These are phyloP conservation scores for Begonia loranthoides DNA, from an alignment of 306 rosid genomes.

Conservation along the genomic window DNA sequence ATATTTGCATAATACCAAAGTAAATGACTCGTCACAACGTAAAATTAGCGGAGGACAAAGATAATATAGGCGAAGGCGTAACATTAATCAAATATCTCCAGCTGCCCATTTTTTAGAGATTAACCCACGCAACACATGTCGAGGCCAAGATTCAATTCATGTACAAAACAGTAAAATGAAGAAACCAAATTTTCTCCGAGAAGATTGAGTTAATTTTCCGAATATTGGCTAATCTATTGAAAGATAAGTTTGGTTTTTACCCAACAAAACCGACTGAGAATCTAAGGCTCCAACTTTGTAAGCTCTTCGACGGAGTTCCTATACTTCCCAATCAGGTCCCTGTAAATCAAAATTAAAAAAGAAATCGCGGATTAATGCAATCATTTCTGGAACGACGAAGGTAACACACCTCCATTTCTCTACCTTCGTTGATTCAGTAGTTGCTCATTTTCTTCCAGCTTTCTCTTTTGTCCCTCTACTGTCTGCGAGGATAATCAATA, in stretches of 20 bases:
- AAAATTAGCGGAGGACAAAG: too few relatives aligned
- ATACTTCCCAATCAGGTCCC: conserved; percentile 63
- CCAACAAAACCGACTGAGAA: conserved; percentile 5
- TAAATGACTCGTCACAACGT: too few relatives aligned
- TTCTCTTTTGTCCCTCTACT: conserved; percentile 81
- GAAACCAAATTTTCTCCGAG: too few relatives aligned
- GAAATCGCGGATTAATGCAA: conserved; percentile 7
- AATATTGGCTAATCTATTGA: not conserved
- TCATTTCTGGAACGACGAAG: conserved; percentile 4
- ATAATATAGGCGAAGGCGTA: too few relatives aligned
- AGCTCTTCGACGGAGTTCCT: conserved; percentile 62
- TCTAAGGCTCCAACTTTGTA: conserved; percentile 47
- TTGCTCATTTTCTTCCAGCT: conserved; percentile 70
- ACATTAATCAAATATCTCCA: too few relatives aligned
- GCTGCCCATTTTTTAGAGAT: too few relatives aligned
- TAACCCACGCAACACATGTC: too few relatives aligned
- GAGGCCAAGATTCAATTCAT: too few relatives aligned
- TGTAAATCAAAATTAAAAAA: conserved; percentile 8
- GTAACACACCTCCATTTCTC: conserved; percentile 6
- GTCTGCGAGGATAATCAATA: conserved; percentile 35
- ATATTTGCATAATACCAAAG: too few relatives aligned
- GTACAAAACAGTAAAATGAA: too few relatives aligned
- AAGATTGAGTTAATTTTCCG: too few relatives aligned
- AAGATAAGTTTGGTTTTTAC: not conserved
- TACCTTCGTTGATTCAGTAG: conserved; percentile 63